These are phyloP conservation scores for Coemansia sp. DNA, from an alignment of 192 early-diverging fungal species.

Conservation along the genomic window DNA sequence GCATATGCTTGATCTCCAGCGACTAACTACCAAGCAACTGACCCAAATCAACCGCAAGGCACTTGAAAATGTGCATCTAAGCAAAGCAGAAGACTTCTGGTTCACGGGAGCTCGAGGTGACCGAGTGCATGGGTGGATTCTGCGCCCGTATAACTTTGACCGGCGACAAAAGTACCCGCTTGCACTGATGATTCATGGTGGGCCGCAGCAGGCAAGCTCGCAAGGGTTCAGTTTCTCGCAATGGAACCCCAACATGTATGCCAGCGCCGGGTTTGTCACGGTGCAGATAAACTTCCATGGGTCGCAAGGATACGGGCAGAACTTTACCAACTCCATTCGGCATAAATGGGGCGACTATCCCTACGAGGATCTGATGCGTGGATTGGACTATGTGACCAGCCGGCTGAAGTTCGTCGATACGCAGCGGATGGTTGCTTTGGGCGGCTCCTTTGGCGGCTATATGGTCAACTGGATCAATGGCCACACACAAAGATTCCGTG, in stretches of 20 bases:
- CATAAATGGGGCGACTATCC: constrained; percentile 75
- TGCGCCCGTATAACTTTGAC: constrained; percentile 63
- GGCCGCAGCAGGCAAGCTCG: constrained; percentile 71
- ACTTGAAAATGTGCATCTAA: constrained; percentile 44
- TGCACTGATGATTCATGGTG: constrained; percentile 78
- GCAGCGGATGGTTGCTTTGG: constrained; percentile 60
- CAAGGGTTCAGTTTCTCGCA: constrained; percentile 60
- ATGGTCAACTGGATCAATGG: constrained; percentile 87
- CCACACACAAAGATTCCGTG: constrained; percentile 65
- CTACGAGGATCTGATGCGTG: constrained; percentile 71
- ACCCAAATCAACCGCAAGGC: constrained; percentile 51
- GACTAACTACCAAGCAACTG: constrained; percentile 49
- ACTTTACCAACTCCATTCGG: constrained; percentile 68
- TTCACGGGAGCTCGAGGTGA: constrained; percentile 63
- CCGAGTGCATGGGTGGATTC: constrained; percentile 55
- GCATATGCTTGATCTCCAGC: constrained; percentile 16
- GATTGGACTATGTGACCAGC: constrained; percentile 62
- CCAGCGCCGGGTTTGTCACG: constrained; percentile 66
- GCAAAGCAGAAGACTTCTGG: constrained; percentile 63
- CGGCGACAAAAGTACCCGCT: constrained; percentile 62
- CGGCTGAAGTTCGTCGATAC: constrained; percentile 57
- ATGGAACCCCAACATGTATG: constrained; percentile 75
- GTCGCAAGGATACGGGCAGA: constrained; percentile 75
- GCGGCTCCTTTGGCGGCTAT: constrained; percentile 78
- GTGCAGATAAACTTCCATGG: constrained; percentile 76